Percentiles rank a stretch among this genome's conserved stretches.
Evolutionary conservation across 2,329 filamentous ascomycete species (phyloP).

Genomic region (Ceratocystis cacaofunesta): DNA sequence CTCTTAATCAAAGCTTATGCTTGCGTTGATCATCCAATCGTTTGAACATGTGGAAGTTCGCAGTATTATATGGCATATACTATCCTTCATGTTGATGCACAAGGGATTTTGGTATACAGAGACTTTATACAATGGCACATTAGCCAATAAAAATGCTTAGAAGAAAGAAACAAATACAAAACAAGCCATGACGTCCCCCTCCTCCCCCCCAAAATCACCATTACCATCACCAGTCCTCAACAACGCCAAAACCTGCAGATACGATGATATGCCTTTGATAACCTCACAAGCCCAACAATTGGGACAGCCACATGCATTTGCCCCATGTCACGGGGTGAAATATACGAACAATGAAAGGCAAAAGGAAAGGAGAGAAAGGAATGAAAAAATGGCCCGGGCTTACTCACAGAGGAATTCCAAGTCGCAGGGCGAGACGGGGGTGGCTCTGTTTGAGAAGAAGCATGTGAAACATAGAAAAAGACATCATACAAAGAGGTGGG

Average conservation of each 20-base stretch:
- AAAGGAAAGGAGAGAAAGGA: not conserved
- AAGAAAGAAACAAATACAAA: not conserved
- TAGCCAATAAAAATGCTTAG: not conserved
- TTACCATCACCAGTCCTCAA: not conserved
- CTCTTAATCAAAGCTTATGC: too few species aligned
- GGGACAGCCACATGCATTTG: not conserved
- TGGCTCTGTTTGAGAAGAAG: not conserved
- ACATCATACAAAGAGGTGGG: constrained; percentile 1
- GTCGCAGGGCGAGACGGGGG: not conserved
- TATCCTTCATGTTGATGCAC: not conserved
- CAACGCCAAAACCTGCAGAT: not conserved
- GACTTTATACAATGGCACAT: not conserved
- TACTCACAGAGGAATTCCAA: not conserved
- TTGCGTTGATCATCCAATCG: too few species aligned
- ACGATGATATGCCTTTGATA: not conserved
- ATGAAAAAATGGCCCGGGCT: not conserved
- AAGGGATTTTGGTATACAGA: not conserved
- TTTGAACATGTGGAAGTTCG: too few species aligned
- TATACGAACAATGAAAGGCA: not conserved
- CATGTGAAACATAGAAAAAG: not conserved
- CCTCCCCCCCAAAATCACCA: too few species aligned
- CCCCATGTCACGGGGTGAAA: not conserved
- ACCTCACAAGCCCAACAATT: not conserved
- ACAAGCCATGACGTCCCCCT: not conserved
- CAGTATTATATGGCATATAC: too few species aligned